Evolutionary conservation across 73 alveolate genomes (phyloP).

Genomic region (Paramecium bursaria): DNA sequence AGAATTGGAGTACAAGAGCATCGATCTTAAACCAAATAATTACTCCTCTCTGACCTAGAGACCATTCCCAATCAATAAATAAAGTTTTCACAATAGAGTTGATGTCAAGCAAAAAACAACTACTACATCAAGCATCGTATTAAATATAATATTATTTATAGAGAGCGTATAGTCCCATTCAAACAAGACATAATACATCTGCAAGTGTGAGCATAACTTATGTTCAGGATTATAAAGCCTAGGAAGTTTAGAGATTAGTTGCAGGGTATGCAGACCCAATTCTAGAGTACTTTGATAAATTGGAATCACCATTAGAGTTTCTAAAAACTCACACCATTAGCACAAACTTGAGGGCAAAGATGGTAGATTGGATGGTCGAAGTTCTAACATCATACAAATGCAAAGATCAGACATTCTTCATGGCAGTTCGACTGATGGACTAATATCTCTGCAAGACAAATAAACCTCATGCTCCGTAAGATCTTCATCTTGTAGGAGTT

Average conservation of each 20-base stretch:
- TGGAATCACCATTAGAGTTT: constrained; percentile 24
- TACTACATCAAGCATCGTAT: too few species aligned
- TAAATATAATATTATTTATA: too few species aligned
- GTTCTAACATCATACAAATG: constrained; percentile 82
- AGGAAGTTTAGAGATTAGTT: neutral
- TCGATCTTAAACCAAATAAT: constrained; percentile 40
- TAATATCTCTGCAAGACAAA: neutral
- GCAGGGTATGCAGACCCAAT: constrained; percentile 11
- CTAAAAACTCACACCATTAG: constrained; percentile 75
- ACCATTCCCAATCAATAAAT: neutral
- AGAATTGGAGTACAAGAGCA: constrained; percentile 48
- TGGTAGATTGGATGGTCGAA: constrained; percentile 98
- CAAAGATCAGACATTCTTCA: constrained; percentile 84
- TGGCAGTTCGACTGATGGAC: constrained; percentile 90
- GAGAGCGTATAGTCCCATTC: too few species aligned
- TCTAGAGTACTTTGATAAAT: neutral
- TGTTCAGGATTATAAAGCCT: too few species aligned
- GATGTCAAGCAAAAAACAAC: too few species aligned
- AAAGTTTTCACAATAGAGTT: too few species aligned
- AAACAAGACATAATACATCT: too few species aligned
- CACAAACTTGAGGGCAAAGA: constrained; percentile 84
- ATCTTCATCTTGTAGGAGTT: constrained; percentile 80
- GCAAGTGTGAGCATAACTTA: too few species aligned
- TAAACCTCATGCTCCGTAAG: constrained; percentile 63
- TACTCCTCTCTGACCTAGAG: neutral